These are phyloP conservation scores for Fistulifera solaris DNA, from an alignment of 108 stramenopile species.

Conservation along the genomic window DNA sequence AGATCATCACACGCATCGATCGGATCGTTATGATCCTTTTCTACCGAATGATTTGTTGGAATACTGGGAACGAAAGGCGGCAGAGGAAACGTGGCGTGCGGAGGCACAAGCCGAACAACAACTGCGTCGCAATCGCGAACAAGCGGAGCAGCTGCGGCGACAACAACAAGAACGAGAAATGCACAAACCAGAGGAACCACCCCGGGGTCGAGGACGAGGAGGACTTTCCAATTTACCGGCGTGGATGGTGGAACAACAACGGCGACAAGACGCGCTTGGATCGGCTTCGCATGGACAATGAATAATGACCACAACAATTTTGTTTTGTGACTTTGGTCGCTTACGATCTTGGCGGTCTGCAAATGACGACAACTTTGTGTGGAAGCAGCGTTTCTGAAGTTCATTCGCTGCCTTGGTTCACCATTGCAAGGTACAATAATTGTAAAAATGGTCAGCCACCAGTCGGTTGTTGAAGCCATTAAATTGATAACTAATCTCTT, in stretches of 20 bases:
- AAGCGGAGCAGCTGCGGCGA: constrained; percentile 36
- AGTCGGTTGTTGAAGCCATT: too few relatives aligned
- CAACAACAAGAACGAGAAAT: constrained; percentile 20
- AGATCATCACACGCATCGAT: too few relatives aligned
- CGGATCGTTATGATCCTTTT: constrained; percentile 59
- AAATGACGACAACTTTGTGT: too few relatives aligned
- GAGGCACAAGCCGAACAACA: constrained; percentile 52
- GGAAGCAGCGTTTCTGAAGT: too few relatives aligned
- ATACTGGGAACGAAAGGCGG: constrained; percentile 52
- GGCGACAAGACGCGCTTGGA: constrained; percentile 16
- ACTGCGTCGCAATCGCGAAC: constrained; percentile 35
- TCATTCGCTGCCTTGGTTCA: too few relatives aligned
- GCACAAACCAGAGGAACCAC: constrained; percentile 3
- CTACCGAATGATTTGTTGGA: constrained; percentile 78
- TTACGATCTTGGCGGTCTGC: too few relatives aligned
- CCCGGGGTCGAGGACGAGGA: constrained; percentile 60
- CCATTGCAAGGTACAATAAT: too few relatives aligned
- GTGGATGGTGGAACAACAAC: constrained; percentile 73
- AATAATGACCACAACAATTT: too few relatives aligned
- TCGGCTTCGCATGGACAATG: background rate
- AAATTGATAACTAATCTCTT: too few relatives aligned
- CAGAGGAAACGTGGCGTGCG: constrained; percentile 28
- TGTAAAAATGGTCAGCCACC: too few relatives aligned
- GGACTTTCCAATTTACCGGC: constrained; percentile 76
- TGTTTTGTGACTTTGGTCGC: too few relatives aligned